Percentiles rank a stretch among this genome's conserved stretches.
Evolutionary conservation across 306 rosid genomes (phyloP).

Genomic region (Cucumis sativus): DNA sequence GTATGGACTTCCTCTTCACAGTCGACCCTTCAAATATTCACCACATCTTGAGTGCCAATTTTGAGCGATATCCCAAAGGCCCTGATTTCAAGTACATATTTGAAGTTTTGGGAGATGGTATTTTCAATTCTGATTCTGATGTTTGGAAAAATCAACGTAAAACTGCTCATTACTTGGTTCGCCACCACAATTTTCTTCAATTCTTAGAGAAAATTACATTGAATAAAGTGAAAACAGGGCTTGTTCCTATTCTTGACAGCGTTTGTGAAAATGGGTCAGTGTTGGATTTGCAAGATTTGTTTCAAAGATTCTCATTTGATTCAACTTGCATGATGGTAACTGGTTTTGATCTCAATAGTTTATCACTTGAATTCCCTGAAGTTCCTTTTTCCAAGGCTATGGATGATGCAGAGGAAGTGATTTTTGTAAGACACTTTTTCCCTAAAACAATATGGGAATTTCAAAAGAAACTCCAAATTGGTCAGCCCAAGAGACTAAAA

Average conservation of each 20-base stretch:
- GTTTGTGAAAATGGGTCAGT: neutral
- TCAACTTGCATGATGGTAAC: slow-evolving; percentile 7
- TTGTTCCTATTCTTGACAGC: slow-evolving; percentile 17
- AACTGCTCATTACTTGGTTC: slow-evolving; percentile 10
- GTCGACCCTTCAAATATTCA: too few relatives aligned
- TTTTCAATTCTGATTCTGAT: slow-evolving; percentile 17
- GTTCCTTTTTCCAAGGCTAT: slow-evolving; percentile 17
- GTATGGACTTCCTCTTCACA: too few relatives aligned
- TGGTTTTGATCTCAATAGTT: slow-evolving; percentile 22
- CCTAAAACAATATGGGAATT: too few relatives aligned
- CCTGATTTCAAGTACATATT: neutral
- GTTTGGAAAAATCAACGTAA: slow-evolving; percentile 19
- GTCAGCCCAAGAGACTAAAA: too few relatives aligned
- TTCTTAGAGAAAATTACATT: slow-evolving; percentile 12
- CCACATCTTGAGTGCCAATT: too few relatives aligned
- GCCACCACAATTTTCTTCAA: neutral
- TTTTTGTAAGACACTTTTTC: neutral
- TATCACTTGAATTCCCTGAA: slow-evolving; percentile 7
- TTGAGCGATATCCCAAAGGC: too few relatives aligned
- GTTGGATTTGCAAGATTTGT: slow-evolving; percentile 25
- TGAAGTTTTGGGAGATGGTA: slow-evolving; percentile 26
- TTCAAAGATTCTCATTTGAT: slow-evolving; percentile 21
- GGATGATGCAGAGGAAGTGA: slow-evolving; percentile 7
- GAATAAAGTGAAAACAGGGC: slow-evolving; percentile 7
- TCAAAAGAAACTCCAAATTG: too few relatives aligned